These are phyloP conservation scores for Arthrobotrys conoides DNA, from an alignment of 2,329 filamentous ascomycete genomes.

Conservation along the genomic window DNA sequence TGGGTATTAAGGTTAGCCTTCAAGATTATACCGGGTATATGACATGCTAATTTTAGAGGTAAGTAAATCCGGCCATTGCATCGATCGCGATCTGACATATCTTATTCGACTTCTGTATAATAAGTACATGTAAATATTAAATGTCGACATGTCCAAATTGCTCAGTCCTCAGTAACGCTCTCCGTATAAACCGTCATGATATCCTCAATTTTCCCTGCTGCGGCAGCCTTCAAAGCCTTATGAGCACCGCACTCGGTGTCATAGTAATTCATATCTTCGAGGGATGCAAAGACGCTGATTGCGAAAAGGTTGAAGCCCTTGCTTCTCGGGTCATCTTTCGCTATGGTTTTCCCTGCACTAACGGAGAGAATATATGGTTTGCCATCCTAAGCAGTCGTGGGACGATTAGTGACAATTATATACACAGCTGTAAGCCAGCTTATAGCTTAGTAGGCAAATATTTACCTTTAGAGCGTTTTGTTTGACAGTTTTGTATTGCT, in stretches of 20 bases:
- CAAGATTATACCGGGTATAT: no score
- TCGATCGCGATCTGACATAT: no score
- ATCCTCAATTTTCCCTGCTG: slow-evolving; percentile 64
- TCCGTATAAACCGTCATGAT: slow-evolving; percentile 65
- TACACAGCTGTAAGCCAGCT: no score
- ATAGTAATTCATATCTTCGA: slow-evolving; percentile 80
- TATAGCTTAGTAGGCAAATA: no score
- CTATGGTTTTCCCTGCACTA: slow-evolving; percentile 70
- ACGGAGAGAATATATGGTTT: slow-evolving; percentile 78
- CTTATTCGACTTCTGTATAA: no score
- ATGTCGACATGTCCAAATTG: slow-evolving; percentile 16
- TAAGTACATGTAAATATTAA: no score
- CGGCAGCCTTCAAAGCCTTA: slow-evolving; percentile 68
- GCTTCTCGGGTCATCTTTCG: slow-evolving; percentile 73
- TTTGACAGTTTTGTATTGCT: slow-evolving; percentile 68
- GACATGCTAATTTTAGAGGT: no score
- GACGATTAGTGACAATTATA: no score
- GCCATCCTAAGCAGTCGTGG: slow-evolving; percentile 72
- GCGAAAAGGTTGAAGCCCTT: slow-evolving; percentile 78
- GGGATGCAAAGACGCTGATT: slow-evolving; percentile 75
- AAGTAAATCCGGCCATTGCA: no score
- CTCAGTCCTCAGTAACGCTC: slow-evolving; percentile 39
- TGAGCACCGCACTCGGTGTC: slow-evolving; percentile 75
- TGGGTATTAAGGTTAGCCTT: no score
- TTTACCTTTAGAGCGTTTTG: slow-evolving; percentile 69